phyloP scores from a whole-genome alignment of 768 basidiomycete species.

The Grammothele lineata region DNA sequence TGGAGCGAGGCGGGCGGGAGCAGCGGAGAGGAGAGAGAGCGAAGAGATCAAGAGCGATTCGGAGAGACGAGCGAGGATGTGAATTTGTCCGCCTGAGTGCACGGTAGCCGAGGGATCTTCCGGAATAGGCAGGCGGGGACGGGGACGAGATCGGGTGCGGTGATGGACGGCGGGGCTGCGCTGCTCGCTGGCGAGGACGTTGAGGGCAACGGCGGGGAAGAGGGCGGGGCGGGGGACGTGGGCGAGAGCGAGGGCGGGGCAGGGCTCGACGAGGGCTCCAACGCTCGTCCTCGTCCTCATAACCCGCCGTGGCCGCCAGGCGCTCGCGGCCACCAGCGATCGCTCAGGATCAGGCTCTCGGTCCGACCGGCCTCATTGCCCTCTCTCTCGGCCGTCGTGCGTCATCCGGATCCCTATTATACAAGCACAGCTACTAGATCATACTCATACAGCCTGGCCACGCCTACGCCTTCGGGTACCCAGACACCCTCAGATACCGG shows the following conservation, averaged over 20 bases:
- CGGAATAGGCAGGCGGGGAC: constrained; percentile 6
- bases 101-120: constrained; percentile 11
- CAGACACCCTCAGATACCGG: constrained; percentile 44
- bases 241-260: too few species aligned
- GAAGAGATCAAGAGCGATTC: constrained; percentile 22
- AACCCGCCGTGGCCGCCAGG: too few species aligned
- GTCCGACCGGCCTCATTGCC: too few species aligned
- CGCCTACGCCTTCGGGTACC: constrained; percentile 11
- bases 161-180: neutral
- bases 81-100: constrained; percentile 7
- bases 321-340: too few species aligned
- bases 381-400: too few species aligned
- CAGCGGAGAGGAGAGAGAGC: constrained; percentile 21
- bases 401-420: too few species aligned
- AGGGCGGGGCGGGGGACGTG: constrained; percentile 1
- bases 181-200: constrained; percentile 6
- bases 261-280: too few species aligned
- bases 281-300: too few species aligned
- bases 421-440: too few species aligned
- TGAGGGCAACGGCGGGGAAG: constrained; percentile 1
- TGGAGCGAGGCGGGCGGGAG: constrained; percentile 2
- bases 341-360: too few species aligned
- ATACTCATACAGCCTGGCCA: too few species aligned
- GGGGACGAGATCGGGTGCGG: too few species aligned
- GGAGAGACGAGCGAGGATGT: constrained; percentile 16